phyloP scores from a whole-genome alignment of 257 asterid genomes.

The Ilex asprella region DNA sequence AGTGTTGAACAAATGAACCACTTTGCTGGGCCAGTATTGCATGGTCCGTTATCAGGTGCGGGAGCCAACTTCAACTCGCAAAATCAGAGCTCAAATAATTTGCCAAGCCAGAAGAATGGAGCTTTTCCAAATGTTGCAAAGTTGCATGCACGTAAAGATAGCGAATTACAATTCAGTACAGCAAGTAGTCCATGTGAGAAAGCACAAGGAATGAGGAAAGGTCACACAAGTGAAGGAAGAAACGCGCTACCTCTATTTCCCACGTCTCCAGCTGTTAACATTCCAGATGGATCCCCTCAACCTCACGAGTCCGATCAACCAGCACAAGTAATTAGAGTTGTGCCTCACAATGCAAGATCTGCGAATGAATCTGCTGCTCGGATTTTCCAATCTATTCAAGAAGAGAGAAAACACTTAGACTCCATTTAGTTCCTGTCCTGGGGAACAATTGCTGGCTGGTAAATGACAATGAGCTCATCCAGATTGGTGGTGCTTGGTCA shows the following conservation, averaged over 20 bases:
- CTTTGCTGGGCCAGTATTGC: slow-evolving; percentile 14
- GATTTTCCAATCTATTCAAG: slow-evolving; percentile 72
- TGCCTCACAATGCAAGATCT: slow-evolving; percentile 60
- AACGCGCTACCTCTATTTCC: slow-evolving; percentile 53
- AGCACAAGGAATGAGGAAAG: slow-evolving; percentile 7
- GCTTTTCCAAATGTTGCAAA: slow-evolving; percentile 9
- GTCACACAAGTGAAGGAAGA: slow-evolving; percentile 22
- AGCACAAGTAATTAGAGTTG: slow-evolving; percentile 56
- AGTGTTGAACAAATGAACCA: slow-evolving; percentile 30
- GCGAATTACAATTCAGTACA: slow-evolving; percentile 56
- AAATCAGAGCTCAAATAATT: slow-evolving; percentile 13
- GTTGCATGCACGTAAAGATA: slow-evolving; percentile 21
- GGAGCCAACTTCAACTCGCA: slow-evolving; percentile 19
- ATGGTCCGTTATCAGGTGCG: slow-evolving; percentile 18
- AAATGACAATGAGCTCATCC: neutral
- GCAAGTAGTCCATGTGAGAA: slow-evolving; percentile 50
- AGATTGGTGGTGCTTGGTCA: neutral
- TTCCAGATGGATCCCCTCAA: slow-evolving; percentile 14
- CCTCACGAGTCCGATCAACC: slow-evolving; percentile 19
- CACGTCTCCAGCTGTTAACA: slow-evolving; percentile 20
- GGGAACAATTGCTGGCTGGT: neutral
- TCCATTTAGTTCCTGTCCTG: neutral
- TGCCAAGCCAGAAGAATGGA: slow-evolving; percentile 22
- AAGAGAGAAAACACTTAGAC: slow-evolving; percentile 66
- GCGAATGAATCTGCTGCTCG: slow-evolving; percentile 87